phyloP scores from a whole-genome alignment of 2,329 filamentous ascomycete genomes.

The Aspergillus vadensis region DNA sequence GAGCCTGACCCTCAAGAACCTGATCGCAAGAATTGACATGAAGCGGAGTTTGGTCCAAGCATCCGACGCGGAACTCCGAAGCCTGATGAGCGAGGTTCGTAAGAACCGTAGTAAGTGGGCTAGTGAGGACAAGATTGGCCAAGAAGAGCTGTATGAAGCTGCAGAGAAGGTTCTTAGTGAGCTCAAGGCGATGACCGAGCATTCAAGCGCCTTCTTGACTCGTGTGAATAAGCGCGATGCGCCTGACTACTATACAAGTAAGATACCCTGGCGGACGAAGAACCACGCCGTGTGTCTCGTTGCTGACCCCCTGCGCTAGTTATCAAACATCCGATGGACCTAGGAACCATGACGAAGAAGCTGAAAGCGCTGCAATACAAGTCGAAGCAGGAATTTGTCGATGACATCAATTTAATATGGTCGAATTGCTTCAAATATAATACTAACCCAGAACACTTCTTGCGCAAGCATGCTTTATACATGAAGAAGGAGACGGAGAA shows the following conservation, averaged over 20 bases:
- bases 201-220: slow-evolving; percentile 92
- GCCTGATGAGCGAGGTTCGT: slow-evolving; percentile 92
- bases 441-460: slow-evolving; percentile 79
- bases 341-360: slow-evolving; percentile 98
- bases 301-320: slow-evolving; percentile 53
- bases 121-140: slow-evolving; percentile 93
- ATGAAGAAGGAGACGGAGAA: slow-evolving; percentile 99
- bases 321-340: slow-evolving; percentile 97
- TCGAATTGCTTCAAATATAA: slow-evolving; percentile 96
- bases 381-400: slow-evolving; percentile 91
- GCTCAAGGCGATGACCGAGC: slow-evolving; percentile 94
- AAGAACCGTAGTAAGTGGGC: slow-evolving; percentile 99
- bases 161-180: slow-evolving; percentile 96
- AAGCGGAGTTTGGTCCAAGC: slow-evolving; percentile 88
- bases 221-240: slow-evolving; percentile 96
- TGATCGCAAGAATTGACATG: slow-evolving; percentile 92
- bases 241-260: slow-evolving; percentile 90
- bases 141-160: slow-evolving; percentile 96
- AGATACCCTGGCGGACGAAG: slow-evolving; percentile 40
- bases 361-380: slow-evolving; percentile 78
- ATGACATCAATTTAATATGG: slow-evolving; percentile 94
- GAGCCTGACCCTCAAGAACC: slow-evolving; percentile 91
- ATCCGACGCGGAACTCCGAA: slow-evolving; percentile 87
- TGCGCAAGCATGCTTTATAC: slow-evolving; percentile 88
- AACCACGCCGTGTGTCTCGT: neutral